Percentiles rank a stretch among this genome's conserved stretches.
These are phyloP conservation scores for Ogataea nitratoaversa DNA, from an alignment of 805 yeast species.

Conservation along the genomic window DNA sequence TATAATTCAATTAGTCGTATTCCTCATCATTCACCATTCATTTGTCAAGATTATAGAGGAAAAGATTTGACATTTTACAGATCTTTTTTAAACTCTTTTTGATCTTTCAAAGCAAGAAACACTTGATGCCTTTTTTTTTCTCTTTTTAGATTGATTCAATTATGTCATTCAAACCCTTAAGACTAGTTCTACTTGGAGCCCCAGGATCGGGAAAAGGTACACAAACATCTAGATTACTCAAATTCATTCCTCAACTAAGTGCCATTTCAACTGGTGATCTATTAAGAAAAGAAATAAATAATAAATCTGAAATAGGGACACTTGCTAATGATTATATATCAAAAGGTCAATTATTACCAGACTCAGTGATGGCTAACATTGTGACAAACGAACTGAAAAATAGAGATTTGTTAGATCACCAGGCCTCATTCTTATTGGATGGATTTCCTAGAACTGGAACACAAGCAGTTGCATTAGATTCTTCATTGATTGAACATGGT, in stretches of 20 bases:
- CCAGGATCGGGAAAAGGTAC: slow-evolving; percentile 98
- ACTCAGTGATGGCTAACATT: slow-evolving; percentile 56
- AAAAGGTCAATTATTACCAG: slow-evolving; percentile 72
- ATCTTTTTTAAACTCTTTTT: no score
- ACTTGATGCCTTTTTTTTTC: no score
- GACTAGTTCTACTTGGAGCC: slow-evolving; percentile 80
- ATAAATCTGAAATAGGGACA: slow-evolving; percentile 49
- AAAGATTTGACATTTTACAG: no score
- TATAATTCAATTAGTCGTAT: no score
- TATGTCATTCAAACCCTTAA: slow-evolving; percentile 38
- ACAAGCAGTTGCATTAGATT: slow-evolving; percentile 64
- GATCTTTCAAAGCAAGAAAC: no score
- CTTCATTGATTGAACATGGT: slow-evolving; percentile 33
- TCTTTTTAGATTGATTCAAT: slow-evolving; percentile 10
- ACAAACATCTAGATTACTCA: slow-evolving; percentile 62
- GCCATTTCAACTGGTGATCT: slow-evolving; percentile 84
- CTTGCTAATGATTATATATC: slow-evolving; percentile 53
- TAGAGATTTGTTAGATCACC: slow-evolving; percentile 38
- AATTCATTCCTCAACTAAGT: slow-evolving; percentile 45
- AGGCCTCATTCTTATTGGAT: slow-evolving; percentile 71
- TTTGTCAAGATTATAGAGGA: no score
- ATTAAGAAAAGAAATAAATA: slow-evolving; percentile 61
- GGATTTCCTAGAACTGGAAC: slow-evolving; percentile 83
- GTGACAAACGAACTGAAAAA: slow-evolving; percentile 46
- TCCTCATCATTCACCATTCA: no score